Conservation (phyloP, 2,329 filamentous ascomycete species). For the Diaporthe citri region DNA sequence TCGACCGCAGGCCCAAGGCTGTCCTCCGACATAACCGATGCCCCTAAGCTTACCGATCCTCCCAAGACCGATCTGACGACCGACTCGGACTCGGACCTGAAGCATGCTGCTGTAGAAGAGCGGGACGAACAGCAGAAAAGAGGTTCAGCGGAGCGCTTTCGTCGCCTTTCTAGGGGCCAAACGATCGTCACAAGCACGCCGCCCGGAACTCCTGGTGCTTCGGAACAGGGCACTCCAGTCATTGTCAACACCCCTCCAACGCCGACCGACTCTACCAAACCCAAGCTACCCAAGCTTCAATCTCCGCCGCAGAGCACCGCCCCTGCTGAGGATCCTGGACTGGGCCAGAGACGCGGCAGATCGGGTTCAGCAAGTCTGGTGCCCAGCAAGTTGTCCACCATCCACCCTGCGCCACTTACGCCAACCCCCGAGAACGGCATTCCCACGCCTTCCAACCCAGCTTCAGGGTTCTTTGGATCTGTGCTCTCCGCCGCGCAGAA, state of each 20-base stretch:
- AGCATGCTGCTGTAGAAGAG: constrained; percentile 39
- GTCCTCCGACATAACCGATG: constrained; percentile 29
- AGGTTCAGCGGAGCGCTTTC: constrained; percentile 43
- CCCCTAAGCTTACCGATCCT: constrained; percentile 35
- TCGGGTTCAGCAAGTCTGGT: constrained; percentile 68
- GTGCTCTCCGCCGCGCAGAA: constrained; percentile 94
- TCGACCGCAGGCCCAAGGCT: constrained; percentile 33
- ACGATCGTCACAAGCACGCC: constrained; percentile 49
- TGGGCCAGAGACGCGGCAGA: constrained; percentile 71
- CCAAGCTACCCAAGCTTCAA: constrained; percentile 42
- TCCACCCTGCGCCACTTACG: constrained; percentile 78
- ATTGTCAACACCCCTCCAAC: constrained; percentile 78
- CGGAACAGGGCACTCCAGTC: constrained; percentile 60
- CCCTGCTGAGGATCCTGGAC: constrained; percentile 66
- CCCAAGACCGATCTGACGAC: constrained; percentile 12
- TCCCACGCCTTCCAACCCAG: constrained; percentile 61
- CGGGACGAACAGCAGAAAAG: constrained; percentile 39
- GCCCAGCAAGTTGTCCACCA: constrained; percentile 90
- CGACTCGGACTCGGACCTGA: constrained; percentile 23
- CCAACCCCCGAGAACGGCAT: constrained; percentile 78
- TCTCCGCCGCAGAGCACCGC: constrained; percentile 43
- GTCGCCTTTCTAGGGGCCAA: constrained; percentile 47
- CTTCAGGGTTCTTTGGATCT: constrained; percentile 89
- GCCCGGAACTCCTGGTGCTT: constrained; percentile 62
- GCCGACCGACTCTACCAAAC: constrained; percentile 61